Base-by-base conservation (phyloP, 768 basidiomycete species). In the Trametes gibbosa region DNA sequence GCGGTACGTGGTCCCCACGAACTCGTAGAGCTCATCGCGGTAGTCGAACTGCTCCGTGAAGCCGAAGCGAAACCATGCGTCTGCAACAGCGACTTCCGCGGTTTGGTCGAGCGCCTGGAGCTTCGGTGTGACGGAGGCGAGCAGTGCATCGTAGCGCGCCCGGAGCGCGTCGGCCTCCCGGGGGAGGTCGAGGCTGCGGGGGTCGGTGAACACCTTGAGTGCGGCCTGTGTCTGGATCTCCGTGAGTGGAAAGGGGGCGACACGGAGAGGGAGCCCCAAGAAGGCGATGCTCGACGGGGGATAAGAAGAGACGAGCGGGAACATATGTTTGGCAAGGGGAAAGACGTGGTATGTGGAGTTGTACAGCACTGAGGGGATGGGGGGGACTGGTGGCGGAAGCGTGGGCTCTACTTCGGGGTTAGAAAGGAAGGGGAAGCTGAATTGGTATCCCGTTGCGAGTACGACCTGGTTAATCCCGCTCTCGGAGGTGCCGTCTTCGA, bases 171-270 rank as follows among this genome's bases (percentile, higher is more conserved):
- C 72, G 0, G 76, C 73, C 66, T 87, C 87, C 27, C 69, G 66
- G 6, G 72, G 70, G 34, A 69, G 56, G 62, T 90, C 79, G 5
- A 90, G 71, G 19, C 76, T 68, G 21, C 68, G 66, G 1, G 83
- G 84, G 49, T 84, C 65, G 8, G 74, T 72, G 61, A 90, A 87
- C 0, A 80, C 82, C 24, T 77, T 76, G 23, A 85, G 70, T 10
- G 82, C 78, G 1, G 84, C 86, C 0, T 80, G 82, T 0, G 86
- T 86, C 71, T 96, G 94, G 0, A 82, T 83, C 70, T 97, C 92
- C 50, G 86, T 77, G 0, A 93, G 67, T 0, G 91, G 92, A 59
- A 95, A 81, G 2, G 93, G 94, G 0, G 79, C 79, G 27, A 91
- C 83, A 19, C 76, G 74, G 19, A 76, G 67, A 1, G 77, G 76